Evolutionary conservation across 495 filamentous ascomycete genomes (phyloP).

Genomic region (Geoglossum glabrum): DNA sequence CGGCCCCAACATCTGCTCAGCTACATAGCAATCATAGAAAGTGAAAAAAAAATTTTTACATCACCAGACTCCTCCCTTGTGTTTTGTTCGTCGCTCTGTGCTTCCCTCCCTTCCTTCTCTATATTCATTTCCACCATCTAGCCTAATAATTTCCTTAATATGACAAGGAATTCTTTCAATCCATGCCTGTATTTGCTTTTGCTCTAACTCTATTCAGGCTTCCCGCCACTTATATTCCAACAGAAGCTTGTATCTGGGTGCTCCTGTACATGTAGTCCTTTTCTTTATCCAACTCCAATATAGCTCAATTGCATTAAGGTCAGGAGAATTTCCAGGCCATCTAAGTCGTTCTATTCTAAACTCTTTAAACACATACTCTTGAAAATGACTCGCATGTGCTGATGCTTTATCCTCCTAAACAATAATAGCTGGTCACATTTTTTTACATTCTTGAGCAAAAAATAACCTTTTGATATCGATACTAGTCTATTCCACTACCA

Average conservation of each 20-base stretch:
- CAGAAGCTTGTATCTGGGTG: slow-evolving; percentile 6
- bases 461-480: slow-evolving; percentile 12
- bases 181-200: slow-evolving; percentile 16
- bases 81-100: no score
- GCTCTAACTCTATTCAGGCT: slow-evolving; percentile 10
- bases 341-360: slow-evolving; percentile 9
- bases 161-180: slow-evolving; percentile 3
- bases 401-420: neutral
- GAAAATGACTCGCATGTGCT: slow-evolving; percentile 5
- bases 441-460: slow-evolving; percentile 13
- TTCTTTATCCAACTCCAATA: slow-evolving; percentile 18
- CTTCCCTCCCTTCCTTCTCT: no score
- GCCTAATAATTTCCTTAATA: no score
- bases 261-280: slow-evolving; percentile 13
- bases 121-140: no score
- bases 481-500: slow-evolving; percentile 12
- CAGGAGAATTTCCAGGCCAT: slow-evolving; percentile 18
- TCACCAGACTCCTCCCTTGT: no score
- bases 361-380: slow-evolving; percentile 10
- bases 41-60: no score
- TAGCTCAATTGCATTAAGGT: no score
- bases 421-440: neutral
- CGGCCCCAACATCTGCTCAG: no score
- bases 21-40: no score
- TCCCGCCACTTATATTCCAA: slow-evolving; percentile 9